Base-by-base conservation (phyloP, 2,329 filamentous ascomycete genomes). In the Lasiodiplodia theobromae region DNA sequence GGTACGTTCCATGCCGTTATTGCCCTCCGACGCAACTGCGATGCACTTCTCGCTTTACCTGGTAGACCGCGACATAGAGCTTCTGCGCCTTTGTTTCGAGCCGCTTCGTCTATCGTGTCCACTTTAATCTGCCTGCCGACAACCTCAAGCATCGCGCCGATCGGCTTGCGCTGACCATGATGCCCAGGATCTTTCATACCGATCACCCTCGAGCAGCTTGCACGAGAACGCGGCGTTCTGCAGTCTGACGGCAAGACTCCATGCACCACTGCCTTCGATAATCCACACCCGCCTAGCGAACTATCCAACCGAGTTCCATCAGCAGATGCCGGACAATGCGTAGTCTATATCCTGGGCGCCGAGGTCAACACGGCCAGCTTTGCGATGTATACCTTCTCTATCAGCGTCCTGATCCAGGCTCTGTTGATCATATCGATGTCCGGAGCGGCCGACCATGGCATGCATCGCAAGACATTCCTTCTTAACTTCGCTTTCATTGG, bases 361-460 rank as follows among this genome's bases (percentile, higher is more conserved):
- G 91, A 97, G 75, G 91, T 99, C 82, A 98, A 98, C 80, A 97
- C 95, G 0, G 94, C 95, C 44, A 96, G 92, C 79, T 97, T 98
- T 79, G 95, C 94, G 77, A 97, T 98, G 93, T 98, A 98, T 81
- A 97, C 94, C 2, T 99, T 99, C 80, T 97, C 94, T 69, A 84
- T 96, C 75, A 96, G 93, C 77, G 96, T 99, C 1, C 80, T 97
- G 23, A 80, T 97, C 12, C 96, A 99, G 78, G 92, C 94, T 1
- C 81, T 98, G 34, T 83, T 98, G 37, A 96, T 99, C 53, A 93
- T 99, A 71, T 97, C 94, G 76, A 97, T 99, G 85, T 97, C 94
- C 76, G 96, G 93, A 67, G 94, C 95, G 8, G 96, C 96, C 68
- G 96, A 99, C 78, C 95, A 98, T 80, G 96, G 96, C 71, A 77